phyloP scores from a whole-genome alignment of 2,329 filamentous ascomycete genomes.

The Geoglossum cookeanum region DNA sequence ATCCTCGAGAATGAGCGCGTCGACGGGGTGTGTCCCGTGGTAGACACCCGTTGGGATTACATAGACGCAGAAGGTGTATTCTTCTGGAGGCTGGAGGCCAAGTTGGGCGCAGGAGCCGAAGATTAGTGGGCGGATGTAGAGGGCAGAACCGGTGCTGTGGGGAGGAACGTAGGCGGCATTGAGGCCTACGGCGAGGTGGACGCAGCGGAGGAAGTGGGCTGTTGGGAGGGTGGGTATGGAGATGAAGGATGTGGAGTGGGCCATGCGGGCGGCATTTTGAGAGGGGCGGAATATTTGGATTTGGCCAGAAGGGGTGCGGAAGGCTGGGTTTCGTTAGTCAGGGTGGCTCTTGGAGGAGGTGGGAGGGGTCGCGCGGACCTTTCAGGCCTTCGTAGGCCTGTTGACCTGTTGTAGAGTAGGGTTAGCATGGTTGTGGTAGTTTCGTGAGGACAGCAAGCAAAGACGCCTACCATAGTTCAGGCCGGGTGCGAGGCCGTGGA shows the following conservation, averaged over 20 bases:
- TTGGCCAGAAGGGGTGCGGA: constrained; percentile 46
- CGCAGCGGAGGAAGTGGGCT: constrained; percentile 54
- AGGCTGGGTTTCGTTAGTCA: constrained; percentile 35
- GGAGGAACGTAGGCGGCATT: constrained; percentile 88
- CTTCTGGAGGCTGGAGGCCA: constrained; percentile 68
- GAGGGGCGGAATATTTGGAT: constrained; percentile 80
- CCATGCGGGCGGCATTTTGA: constrained; percentile 68
- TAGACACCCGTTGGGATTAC: constrained; percentile 87
- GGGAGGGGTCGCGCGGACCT: background rate
- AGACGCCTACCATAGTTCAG: constrained; percentile 63
- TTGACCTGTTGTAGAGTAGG: constrained; percentile 31
- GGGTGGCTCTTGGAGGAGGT: background rate
- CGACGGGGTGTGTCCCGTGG: constrained; percentile 76
- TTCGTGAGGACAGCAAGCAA: background rate
- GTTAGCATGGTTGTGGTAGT: background rate
- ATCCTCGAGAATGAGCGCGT: constrained; percentile 71
- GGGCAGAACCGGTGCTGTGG: constrained; percentile 68
- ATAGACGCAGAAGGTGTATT: constrained; percentile 81
- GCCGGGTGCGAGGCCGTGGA: constrained; percentile 88
- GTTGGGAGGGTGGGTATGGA: constrained; percentile 67
- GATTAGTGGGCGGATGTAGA: constrained; percentile 81
- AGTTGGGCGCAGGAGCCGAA: constrained; percentile 80
- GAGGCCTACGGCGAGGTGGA: constrained; percentile 62
- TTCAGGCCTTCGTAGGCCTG: constrained; percentile 98
- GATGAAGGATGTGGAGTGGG: constrained; percentile 65